Base-by-base conservation (phyloP, 2,329 filamentous ascomycete species). In the Phialophora verrucosa region DNA sequence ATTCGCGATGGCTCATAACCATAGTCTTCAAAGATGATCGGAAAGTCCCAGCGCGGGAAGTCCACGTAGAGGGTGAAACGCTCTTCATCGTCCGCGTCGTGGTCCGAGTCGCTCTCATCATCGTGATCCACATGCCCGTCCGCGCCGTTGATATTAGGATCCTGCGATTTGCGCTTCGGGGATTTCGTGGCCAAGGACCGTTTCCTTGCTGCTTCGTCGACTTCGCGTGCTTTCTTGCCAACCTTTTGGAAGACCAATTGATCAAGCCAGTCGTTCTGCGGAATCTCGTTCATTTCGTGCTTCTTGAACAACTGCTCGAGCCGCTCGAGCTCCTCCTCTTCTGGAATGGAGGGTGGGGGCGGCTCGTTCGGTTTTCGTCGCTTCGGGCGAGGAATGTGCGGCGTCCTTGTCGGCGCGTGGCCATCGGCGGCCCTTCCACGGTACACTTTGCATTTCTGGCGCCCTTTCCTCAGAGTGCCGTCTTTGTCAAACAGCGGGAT, bases 231-330 rank as follows among this genome's bases (percentile, higher is more conserved):
- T 65, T 88, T 84, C 79, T 91, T 95, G 80, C 97, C 94, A 66
- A 96, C 89, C 59, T 90, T 90, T 49, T 94, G 89, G 76, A 96
- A 99, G 2, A 97, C 93, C 73, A 98, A 85, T 74, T 95, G 91
- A 77, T 99, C 95, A 51, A 99, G 85, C 96, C 95, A 99, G 73
- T 96, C 92, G 56, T 97, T 91, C 17, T 93, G 88, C 0, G 92
- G 89, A 29, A 99, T 94, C 76, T 99, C 95, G 20, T 93, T 93
- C 90, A 97, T 96, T 76, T 99, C 96, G 75, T 98, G 95, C 79
- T 97, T 96, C 80, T 99, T 99, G 76, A 99, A 91, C 25, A 98
- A 79, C 62, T 88, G 90, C 75, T 98, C 93, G 72, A 99, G 85
- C 20, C 95, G 85, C 73, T 97, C 93, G 68, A 97, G 85, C 78